Conservation (phyloP, 208 protist species). For the Trypanosoma lewisi region DNA sequence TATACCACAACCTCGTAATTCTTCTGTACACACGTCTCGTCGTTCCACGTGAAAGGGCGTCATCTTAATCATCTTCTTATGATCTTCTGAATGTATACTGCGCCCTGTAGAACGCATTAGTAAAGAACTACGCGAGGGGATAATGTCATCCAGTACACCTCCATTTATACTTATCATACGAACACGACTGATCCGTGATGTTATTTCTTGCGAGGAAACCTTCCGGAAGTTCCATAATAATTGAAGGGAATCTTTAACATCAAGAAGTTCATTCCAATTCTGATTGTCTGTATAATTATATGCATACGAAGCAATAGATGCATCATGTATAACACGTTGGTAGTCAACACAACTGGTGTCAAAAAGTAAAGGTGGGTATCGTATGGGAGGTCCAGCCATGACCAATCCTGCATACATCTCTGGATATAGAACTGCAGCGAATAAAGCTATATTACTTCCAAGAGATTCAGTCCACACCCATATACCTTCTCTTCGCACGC, state of each 20-base stretch:
- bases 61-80: neutral
- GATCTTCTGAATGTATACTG: conserved; percentile 7
- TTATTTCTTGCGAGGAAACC: conserved; percentile 30
- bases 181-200: conserved; percentile 35
- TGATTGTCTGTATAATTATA: neutral
- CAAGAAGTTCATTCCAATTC: conserved; percentile 7
- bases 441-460: conserved; percentile 51
- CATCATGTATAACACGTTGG: conserved; percentile 45
- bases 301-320: conserved; percentile 25
- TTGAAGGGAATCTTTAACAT: neutral
- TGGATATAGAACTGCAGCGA: conserved; percentile 55
- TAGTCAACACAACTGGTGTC: conserved; percentile 51
- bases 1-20: conserved; percentile 57
- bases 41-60: conserved; percentile 21
- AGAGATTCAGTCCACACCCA: conserved; percentile 80
- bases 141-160: conserved; percentile 68
- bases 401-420: conserved; percentile 65
- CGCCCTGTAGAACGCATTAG: conserved; percentile 47
- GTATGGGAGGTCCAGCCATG: conserved; percentile 57
- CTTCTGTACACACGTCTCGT: conserved; percentile 67
- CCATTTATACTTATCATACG: conserved; percentile 62
- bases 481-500: conserved; percentile 53
- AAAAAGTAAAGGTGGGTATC: conserved; percentile 72
- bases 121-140: conserved; percentile 52
- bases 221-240: conserved; percentile 30